These are phyloP conservation scores for Sporisorium iseilematis-ciliati DNA, from an alignment of 1,284 basidiomycete species.

Conservation along the genomic window DNA sequence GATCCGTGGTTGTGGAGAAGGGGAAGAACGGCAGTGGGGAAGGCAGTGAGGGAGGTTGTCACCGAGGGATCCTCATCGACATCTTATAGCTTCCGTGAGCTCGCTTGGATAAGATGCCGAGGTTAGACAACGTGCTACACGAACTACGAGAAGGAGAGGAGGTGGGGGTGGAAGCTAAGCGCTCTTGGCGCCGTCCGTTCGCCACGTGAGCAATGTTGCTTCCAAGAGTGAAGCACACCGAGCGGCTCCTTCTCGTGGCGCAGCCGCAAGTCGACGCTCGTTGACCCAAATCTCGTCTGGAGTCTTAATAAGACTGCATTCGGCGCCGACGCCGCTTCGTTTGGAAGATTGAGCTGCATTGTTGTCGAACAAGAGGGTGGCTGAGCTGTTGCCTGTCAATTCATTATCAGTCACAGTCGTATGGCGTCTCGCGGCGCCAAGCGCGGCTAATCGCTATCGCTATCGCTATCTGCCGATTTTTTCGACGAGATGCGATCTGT, in stretches of 20 bases:
- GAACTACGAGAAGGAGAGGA: neutral
- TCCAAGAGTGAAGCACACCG: neutral
- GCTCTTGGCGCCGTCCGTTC: conserved; percentile 5
- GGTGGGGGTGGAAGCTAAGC: neutral
- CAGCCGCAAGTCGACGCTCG: too few relatives aligned
- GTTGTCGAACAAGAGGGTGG: too few relatives aligned
- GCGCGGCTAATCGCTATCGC: neutral
- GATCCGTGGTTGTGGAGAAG: neutral
- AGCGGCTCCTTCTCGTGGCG: too few relatives aligned
- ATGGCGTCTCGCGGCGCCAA: conserved; percentile 1
- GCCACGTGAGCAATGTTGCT: neutral
- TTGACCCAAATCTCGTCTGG: too few relatives aligned
- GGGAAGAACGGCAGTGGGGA: neutral
- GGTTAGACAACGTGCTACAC: neutral
- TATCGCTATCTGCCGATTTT: neutral
- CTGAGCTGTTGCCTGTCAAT: too few relatives aligned
- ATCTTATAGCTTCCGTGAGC: neutral
- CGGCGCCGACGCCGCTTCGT: too few relatives aligned
- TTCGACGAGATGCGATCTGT: neutral
- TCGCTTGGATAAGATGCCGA: neutral
- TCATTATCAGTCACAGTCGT: too few relatives aligned
- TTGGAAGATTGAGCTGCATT: too few relatives aligned
- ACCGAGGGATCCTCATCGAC: neutral
- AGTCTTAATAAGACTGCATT: too few relatives aligned
- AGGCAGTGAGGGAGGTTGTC: neutral